Conservation (phyloP, 306 rosid species). For the Quercus mongolica region DNA sequence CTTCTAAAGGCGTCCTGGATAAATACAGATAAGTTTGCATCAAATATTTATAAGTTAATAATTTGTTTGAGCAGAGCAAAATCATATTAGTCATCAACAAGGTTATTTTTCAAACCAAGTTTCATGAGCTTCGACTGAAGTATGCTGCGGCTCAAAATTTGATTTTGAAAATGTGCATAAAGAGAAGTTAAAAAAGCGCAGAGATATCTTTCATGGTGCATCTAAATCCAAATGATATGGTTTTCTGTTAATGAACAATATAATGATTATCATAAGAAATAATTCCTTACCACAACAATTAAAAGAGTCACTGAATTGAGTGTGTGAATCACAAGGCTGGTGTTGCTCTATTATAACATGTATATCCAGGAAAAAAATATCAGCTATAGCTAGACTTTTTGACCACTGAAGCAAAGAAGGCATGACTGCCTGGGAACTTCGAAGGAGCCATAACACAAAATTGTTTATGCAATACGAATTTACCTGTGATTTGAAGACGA, state of each 20-base stretch:
- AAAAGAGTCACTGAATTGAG: not conserved
- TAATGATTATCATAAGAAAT: not conserved
- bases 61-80: not conserved
- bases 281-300: not conserved
- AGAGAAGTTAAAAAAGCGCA: not conserved
- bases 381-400: too few species aligned
- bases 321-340: not conserved
- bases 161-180: not conserved
- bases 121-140: too few species aligned
- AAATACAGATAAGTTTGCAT: slow-evolving; percentile 4
- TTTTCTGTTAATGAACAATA: not conserved
- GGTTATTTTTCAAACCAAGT: not conserved
- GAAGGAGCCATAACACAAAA: not conserved
- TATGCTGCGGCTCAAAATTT: not conserved
- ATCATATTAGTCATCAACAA: not conserved
- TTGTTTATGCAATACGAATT: not conserved
- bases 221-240: not conserved
- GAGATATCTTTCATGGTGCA: not conserved
- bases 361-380: too few species aligned
- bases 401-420: too few species aligned
- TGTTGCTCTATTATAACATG: not conserved
- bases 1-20: slow-evolving; percentile 80
- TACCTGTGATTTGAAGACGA: slow-evolving; percentile 87
- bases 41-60: not conserved
- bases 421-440: too few species aligned